phyloP scores from a whole-genome alignment of 202 grass and related monocot species.

The Carex sylvatica region DNA sequence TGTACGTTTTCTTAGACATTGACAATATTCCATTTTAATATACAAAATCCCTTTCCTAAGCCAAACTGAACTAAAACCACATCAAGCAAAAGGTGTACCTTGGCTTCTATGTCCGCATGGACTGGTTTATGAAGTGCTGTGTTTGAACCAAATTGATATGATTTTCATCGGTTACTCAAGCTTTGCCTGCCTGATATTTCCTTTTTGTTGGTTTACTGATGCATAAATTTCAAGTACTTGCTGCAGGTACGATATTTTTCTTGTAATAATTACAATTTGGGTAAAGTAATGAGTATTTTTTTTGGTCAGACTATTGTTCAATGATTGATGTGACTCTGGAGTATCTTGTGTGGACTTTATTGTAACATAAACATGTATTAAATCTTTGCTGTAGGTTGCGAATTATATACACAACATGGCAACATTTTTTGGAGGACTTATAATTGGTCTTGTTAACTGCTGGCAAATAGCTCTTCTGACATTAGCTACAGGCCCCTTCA shows the following conservation, averaged over 20 bases:
- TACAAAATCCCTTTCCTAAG: background rate
- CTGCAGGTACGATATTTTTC: background rate
- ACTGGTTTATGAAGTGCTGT: background rate
- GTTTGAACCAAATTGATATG: background rate
- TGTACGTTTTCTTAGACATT: background rate
- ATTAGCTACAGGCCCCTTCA: slow-evolving; percentile 88
- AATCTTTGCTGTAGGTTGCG: slow-evolving; percentile 54
- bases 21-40: background rate
- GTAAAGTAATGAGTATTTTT: background rate
- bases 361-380: background rate
- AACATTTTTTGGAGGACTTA: slow-evolving; percentile 88
- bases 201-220: background rate
- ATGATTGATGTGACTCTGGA: background rate
- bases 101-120: background rate
- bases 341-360: background rate
- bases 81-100: background rate
- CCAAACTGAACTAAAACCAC: background rate
- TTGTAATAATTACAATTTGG: background rate
- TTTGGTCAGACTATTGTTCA: background rate
- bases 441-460: slow-evolving; percentile 90
- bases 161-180: background rate
- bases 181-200: background rate
- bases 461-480: slow-evolving; percentile 95
- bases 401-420: slow-evolving; percentile 99
- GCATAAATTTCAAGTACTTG: background rate